Base-by-base conservation (phyloP, 1,284 basidiomycete species). In the Ustilago nuda region DNA sequence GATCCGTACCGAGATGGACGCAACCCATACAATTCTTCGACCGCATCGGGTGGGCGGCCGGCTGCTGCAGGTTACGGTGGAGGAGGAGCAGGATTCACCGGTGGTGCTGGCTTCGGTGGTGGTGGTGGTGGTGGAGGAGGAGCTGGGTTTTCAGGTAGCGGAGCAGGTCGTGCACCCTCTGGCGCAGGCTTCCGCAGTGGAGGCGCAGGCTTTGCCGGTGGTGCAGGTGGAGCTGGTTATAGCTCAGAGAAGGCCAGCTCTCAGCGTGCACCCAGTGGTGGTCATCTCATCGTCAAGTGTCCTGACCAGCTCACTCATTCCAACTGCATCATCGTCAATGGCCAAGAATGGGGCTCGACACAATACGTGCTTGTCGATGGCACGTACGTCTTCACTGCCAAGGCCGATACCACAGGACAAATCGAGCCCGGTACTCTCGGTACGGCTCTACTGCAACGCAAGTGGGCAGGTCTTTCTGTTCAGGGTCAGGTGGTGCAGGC, bases 391-490 rank as follows among this genome's bases (percentile, higher is more conserved):
- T 83, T 85, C 56, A 85, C 83, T 17, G 81, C 78, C 1, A 32
- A 68, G 27, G 56, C 74, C 30, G 83, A 85, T 56, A 55, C 71
- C 1, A 84, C 84, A 4, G 66, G 72, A 17, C 56, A 61, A 9
- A 74, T 85, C 19, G 69, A 73, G 41, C 74, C 73, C 11, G 76
- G 81, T 32, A 81, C 79, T 6, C 76, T 85, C 35, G 84, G 82
- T 11, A 78, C 79, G 0, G 82, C 79, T 8, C 46, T 74, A 36
- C 64, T 84, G 51, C 84, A 84, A 64, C 75, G 81, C 32, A 72
- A 83, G 52, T 85, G 84, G 82, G 82, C 82, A 4, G 75, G 76
- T 23, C 80, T 85, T 19, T 84, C 82, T 39, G 69, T 78, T 12
- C 67, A 76, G 11, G 81, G 84, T 8, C 80, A 85, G 15, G 71